Conservation (phyloP, 2,329 filamentous ascomycete genomes). For the Aureobasidium subglaciale region DNA sequence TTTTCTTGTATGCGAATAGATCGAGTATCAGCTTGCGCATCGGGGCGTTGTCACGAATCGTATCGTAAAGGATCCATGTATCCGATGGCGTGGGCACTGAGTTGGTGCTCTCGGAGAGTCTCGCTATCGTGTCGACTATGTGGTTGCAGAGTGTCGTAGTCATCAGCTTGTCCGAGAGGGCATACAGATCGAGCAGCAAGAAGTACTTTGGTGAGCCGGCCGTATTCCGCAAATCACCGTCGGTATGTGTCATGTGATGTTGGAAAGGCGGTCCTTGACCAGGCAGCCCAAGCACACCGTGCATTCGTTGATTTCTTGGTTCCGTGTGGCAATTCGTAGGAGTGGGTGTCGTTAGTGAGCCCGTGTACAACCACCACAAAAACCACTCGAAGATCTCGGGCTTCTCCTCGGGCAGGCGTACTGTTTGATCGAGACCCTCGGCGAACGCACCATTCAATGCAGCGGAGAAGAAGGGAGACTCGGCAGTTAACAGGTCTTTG, state of each 20-base stretch:
- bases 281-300: background rate
- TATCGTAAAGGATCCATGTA: conserved; percentile 42
- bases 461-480: conserved; percentile 46
- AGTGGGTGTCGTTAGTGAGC: conserved; percentile 26
- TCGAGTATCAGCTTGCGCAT: conserved; percentile 39
- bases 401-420: conserved; percentile 39
- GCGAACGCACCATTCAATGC: conserved; percentile 42
- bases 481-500: conserved; percentile 39
- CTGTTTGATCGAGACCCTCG: conserved; percentile 36
- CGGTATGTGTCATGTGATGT: conserved; percentile 19
- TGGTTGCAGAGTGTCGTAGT: conserved; percentile 40
- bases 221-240: conserved; percentile 37
- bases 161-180: conserved; percentile 40
- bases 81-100: conserved; percentile 43
- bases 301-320: background rate
- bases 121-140: conserved; percentile 36
- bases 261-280: background rate
- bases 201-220: conserved; percentile 44
- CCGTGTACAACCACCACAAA: conserved; percentile 46
- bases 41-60: conserved; percentile 33
- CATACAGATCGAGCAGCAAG: conserved; percentile 41
- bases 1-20: conserved; percentile 48
- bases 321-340: background rate
- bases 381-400: conserved; percentile 44
- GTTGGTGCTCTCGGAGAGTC: conserved; percentile 42